phyloP scores from a whole-genome alignment of 1,284 basidiomycete genomes.

The Polyporus tsugae region DNA sequence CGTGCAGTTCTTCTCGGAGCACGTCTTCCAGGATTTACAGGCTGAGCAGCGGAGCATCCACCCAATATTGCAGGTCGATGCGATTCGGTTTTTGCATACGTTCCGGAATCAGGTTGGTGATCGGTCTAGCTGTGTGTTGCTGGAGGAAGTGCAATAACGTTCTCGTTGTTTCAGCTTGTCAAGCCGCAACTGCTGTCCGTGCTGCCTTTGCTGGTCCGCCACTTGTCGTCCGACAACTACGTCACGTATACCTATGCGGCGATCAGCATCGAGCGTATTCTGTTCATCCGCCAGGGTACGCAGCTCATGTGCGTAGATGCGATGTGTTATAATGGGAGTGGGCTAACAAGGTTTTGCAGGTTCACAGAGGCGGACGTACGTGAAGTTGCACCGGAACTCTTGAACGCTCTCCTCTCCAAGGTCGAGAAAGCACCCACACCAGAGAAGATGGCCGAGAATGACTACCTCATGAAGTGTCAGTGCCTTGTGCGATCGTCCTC shows the following conservation, averaged over 20 bases:
- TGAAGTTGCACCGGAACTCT: slow-evolving; percentile 79
- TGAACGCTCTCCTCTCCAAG: slow-evolving; percentile 83
- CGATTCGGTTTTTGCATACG: slow-evolving; percentile 92
- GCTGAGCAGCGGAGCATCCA: slow-evolving; percentile 75
- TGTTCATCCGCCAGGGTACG: slow-evolving; percentile 85
- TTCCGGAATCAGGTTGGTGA: slow-evolving; percentile 90
- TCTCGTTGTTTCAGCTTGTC: slow-evolving; percentile 68
- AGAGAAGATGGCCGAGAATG: slow-evolving; percentile 97
- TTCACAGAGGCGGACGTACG: slow-evolving; percentile 90
- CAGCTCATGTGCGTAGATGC: slow-evolving; percentile 51
- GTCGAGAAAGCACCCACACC: slow-evolving; percentile 87
- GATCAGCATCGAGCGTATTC: slow-evolving; percentile 88
- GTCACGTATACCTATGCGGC: slow-evolving; percentile 92
- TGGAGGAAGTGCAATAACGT: neutral
- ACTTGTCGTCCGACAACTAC: slow-evolving; percentile 84
- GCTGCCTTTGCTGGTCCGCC: slow-evolving; percentile 87
- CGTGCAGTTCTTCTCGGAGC: slow-evolving; percentile 93
- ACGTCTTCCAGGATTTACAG: slow-evolving; percentile 91
- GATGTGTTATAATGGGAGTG: neutral
- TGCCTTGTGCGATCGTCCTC: neutral
- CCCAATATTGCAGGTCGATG: slow-evolving; percentile 94
- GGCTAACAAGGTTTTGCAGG: slow-evolving; percentile 47
- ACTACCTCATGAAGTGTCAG: slow-evolving; percentile 96
- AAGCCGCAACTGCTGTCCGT: slow-evolving; percentile 95
- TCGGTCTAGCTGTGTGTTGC: neutral